These are phyloP conservation scores for Posidonia oceanica DNA, from an alignment of 116 monocot species.

Conservation along the genomic window DNA sequence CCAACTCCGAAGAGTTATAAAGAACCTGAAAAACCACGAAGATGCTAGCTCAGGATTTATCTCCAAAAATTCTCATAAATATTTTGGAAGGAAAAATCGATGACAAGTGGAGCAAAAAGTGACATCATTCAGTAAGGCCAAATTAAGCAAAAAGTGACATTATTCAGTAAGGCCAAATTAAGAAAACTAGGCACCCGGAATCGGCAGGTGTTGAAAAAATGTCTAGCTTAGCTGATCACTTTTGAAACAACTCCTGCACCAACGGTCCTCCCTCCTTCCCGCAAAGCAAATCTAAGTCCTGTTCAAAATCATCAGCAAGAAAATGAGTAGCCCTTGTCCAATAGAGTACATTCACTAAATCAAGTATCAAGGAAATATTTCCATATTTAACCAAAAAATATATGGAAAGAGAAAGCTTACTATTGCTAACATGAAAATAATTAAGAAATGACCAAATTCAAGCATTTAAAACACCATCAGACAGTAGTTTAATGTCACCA, in stretches of 20 bases:
- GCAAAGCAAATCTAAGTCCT: constrained; percentile 97
- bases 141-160: background rate
- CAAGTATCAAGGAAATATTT: no score
- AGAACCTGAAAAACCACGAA: no score
- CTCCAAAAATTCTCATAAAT: constrained; percentile 1
- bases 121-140: background rate
- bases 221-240: constrained; percentile 49
- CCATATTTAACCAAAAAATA: no score
- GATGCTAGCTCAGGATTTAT: background rate
- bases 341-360: no score
- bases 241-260: constrained; percentile 94
- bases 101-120: background rate
- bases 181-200: background rate
- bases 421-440: no score
- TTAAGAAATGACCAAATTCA: no score
- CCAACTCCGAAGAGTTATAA: background rate
- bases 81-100: no score
- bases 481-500: no score
- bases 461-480: no score
- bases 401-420: no score
- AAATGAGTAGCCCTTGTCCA: background rate
- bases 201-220: background rate
- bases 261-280: constrained; percentile 90
- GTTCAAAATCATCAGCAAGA: constrained; percentile 3
- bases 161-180: background rate